A percentile compares a stretch with the other conserved stretches of the same genome.
Evolutionary conservation across 2,329 filamentous ascomycete genomes (phyloP).

Genomic region (Talaromyces piceae): DNA sequence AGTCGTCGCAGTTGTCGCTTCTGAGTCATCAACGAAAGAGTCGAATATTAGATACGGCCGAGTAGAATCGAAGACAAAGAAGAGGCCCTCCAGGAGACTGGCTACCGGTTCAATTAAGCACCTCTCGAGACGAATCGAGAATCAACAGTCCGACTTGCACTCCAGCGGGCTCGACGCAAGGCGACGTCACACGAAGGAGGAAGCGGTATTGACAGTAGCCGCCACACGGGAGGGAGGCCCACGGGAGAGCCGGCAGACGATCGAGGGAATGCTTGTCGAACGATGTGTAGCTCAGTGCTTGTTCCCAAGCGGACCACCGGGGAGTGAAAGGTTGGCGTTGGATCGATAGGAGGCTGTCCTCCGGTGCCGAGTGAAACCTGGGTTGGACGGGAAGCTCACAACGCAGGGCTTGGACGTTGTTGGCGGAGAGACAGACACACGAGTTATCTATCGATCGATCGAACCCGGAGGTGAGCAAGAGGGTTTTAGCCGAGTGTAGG

Average conservation of each 20-base stretch:
- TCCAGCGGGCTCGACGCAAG: slow-evolving; percentile 12
- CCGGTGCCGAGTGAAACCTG: background rate
- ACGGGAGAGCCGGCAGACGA: slow-evolving; percentile 2
- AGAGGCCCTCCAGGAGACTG: slow-evolving; percentile 10
- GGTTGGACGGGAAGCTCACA: background rate
- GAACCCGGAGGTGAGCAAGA: background rate
- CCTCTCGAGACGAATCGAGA: slow-evolving; percentile 12
- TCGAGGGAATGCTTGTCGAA: background rate
- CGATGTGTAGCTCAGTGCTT: no score
- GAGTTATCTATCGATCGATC: background rate
- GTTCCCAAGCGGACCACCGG: no score
- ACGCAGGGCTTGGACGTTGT: background rate
- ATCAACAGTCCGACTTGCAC: slow-evolving; percentile 11
- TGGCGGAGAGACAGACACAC: background rate
- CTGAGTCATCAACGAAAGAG: slow-evolving; percentile 8
- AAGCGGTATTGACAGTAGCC: slow-evolving; percentile 12
- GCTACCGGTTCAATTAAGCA: slow-evolving; percentile 13
- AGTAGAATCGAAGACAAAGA: background rate
- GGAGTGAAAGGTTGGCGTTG: background rate
- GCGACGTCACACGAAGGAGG: slow-evolving; percentile 15
- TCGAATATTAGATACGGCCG: background rate
- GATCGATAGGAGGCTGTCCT: slow-evolving; percentile 1
- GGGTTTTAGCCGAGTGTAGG: slow-evolving; percentile 2
- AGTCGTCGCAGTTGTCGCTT: slow-evolving; percentile 4
- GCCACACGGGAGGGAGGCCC: slow-evolving; percentile 11